Evolutionary conservation across 2,329 filamentous ascomycete species (phyloP), one percentile per base, ranked within the genome.

Genomic region (Colletotrichum sp.): DNA sequence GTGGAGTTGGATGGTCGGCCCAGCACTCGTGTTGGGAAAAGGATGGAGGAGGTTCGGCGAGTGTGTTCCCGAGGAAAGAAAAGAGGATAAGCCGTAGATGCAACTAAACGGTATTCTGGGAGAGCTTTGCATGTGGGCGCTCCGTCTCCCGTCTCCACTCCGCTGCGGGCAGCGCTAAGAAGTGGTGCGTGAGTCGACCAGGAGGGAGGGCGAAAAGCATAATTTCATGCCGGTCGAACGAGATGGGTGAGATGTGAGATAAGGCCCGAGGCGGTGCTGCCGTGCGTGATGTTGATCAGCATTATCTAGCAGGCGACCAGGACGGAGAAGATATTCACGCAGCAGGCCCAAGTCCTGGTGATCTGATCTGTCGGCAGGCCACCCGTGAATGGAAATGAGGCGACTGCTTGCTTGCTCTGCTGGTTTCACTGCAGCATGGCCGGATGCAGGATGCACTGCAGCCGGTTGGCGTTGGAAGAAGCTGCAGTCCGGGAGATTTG

Each of bases 1-100:
- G 75, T 77, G 75, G 75, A 77, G 71, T 64, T 64, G 72, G 72
- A 62, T 71, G 61, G 62, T 27, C 66, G 75, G 75, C 59, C 66
- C 71, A 71, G 66, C 72, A 34, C 75, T 76, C 70, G 73, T 59
- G 64, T 74, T 76, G 59, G 64, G 73, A 76, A 49, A 30, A 59
- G 64, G 57, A 77, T 65, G 30, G 30, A 39, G 66, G 75, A 67
- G 71, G 66, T 55, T 75, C 71, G 65, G 75, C 61, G 61, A 71
- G 65, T 16, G 22, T 55, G 71, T 63, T 66, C 30, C 71, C 71
- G 74, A 76, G 64, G 52, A 52, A 34, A 70, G 29, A 27, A 64
- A 61, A 39, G 34, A 69, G 61, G 52, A 73, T 77, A 77, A 39
- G 75, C 39, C 62, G 66, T 64, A 70, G 16, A 75, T 77, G 75